These are phyloP conservation scores for Backusella macrospora DNA, from an alignment of 192 early-diverging fungal species.

Conservation along the genomic window DNA sequence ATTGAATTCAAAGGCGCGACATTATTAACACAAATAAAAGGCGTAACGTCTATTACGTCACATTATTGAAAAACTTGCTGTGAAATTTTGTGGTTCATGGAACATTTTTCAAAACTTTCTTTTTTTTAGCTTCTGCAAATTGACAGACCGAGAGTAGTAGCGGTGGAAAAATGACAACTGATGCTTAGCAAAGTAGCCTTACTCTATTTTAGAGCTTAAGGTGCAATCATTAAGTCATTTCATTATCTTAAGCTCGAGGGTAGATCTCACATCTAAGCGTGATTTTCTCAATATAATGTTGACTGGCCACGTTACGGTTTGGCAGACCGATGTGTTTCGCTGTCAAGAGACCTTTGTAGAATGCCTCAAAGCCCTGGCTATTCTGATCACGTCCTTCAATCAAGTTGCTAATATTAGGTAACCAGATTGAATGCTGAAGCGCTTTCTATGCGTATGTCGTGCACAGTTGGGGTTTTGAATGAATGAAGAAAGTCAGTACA, in stretches of 20 bases:
- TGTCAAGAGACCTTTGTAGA: constrained; percentile 17
- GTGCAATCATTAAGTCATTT: constrained; percentile 9
- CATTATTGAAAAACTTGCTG: constrained; percentile 10
- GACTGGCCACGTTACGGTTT: constrained; percentile 10
- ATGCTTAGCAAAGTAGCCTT: constrained; percentile 5
- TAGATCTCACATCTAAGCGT: constrained; percentile 19
- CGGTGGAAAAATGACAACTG: constrained; percentile 2
- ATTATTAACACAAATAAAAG: background rate
- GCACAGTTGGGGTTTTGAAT: background rate
- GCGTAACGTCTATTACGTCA: background rate
- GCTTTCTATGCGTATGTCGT: constrained; percentile 5
- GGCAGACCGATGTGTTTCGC: constrained; percentile 19
- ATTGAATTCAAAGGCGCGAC: constrained; percentile 1
- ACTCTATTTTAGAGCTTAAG: constrained; percentile 12
- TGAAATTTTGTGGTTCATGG: background rate
- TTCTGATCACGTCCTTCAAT: constrained; percentile 3
- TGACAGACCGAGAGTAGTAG: background rate
- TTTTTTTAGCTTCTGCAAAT: background rate
- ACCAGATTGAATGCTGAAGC: background rate
- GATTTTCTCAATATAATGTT: background rate
- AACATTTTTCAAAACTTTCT: background rate
- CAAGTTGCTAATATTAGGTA: constrained; percentile 12
- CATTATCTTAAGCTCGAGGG: constrained; percentile 16
- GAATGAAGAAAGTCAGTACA: background rate
- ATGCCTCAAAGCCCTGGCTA: constrained; percentile 16